phyloP scores from a whole-genome alignment of 2,329 filamentous ascomycete genomes.

The Hypoxylon sp. region DNA sequence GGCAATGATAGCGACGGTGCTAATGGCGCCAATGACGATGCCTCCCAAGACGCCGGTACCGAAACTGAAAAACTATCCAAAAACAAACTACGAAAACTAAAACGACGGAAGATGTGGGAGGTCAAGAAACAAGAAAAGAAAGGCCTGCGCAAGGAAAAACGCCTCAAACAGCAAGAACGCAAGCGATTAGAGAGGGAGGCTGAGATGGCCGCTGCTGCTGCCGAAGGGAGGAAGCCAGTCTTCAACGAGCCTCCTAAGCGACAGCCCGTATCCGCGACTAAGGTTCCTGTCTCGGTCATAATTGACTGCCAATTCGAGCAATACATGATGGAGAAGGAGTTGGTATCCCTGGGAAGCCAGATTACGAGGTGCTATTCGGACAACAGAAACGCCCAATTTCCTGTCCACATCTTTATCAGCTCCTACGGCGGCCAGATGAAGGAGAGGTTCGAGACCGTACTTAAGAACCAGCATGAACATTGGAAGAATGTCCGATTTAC shows the following conservation, averaged over 20 bases:
- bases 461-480: conserved; percentile 76
- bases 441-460: conserved; percentile 80
- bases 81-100: conserved; percentile 84
- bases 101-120: conserved; percentile 80
- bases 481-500: conserved; percentile 85
- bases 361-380: conserved; percentile 91
- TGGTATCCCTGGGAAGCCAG: conserved; percentile 84
- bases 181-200: conserved; percentile 64
- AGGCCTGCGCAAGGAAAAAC: conserved; percentile 68
- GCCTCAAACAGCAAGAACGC: conserved; percentile 59
- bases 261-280: conserved; percentile 50
- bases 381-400: conserved; percentile 76
- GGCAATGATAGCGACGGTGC: neutral
- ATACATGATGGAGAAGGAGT: conserved; percentile 88
- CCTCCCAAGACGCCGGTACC: conserved; percentile 62
- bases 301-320: conserved; percentile 94
- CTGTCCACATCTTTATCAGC: conserved; percentile 79
- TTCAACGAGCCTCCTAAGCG: conserved; percentile 52
- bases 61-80: conserved; percentile 72
- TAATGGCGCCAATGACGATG: conserved; percentile 54
- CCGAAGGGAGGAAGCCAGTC: conserved; percentile 58
- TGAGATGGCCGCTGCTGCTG: conserved; percentile 59
- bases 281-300: conserved; percentile 81
- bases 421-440: conserved; percentile 82
- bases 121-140: conserved; percentile 71